Percentiles rank a stretch among this genome's conserved stretches.
phyloP scores from a whole-genome alignment of 2,329 filamentous ascomycete genomes.

The Colletotrichum abscissum region DNA sequence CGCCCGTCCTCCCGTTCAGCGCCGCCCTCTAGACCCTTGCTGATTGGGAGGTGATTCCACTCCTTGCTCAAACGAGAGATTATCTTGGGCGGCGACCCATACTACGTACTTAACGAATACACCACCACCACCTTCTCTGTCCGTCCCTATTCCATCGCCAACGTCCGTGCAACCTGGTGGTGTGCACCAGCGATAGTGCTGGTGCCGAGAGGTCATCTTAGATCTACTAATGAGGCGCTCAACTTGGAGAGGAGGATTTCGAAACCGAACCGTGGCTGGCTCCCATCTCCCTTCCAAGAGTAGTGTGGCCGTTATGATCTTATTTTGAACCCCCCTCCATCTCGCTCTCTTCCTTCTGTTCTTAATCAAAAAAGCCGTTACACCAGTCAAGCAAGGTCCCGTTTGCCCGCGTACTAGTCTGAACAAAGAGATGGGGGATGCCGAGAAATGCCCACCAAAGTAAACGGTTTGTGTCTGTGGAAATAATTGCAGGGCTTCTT shows the following conservation, averaged over 20 bases:
- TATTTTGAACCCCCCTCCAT: not conserved
- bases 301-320: not conserved
- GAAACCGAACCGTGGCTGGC: not conserved
- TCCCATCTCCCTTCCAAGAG: not conserved
- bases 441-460: slow-evolving; percentile 10
- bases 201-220: not conserved
- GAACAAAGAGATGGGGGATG: slow-evolving; percentile 16
- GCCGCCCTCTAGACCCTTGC: too few species aligned
- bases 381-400: slow-evolving; percentile 28
- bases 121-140: not conserved
- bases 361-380: slow-evolving; percentile 7
- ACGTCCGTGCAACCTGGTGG: not conserved
- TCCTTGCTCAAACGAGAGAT: not conserved
- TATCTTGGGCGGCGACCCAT: not conserved
- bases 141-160: not conserved
- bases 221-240: not conserved
- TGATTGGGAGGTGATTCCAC: not conserved
- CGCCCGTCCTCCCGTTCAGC: not conserved
- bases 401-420: slow-evolving; percentile 18
- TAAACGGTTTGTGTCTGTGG: not conserved
- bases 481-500: slow-evolving; percentile 21
- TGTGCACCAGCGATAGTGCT: not conserved
- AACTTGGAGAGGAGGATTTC: not conserved
- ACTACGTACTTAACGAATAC: not conserved
- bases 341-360: not conserved